Evolutionary conservation across 164 flowering plant species (phyloP), one percentile per base, ranked within the genome.

Genomic region (Piper betle): DNA sequence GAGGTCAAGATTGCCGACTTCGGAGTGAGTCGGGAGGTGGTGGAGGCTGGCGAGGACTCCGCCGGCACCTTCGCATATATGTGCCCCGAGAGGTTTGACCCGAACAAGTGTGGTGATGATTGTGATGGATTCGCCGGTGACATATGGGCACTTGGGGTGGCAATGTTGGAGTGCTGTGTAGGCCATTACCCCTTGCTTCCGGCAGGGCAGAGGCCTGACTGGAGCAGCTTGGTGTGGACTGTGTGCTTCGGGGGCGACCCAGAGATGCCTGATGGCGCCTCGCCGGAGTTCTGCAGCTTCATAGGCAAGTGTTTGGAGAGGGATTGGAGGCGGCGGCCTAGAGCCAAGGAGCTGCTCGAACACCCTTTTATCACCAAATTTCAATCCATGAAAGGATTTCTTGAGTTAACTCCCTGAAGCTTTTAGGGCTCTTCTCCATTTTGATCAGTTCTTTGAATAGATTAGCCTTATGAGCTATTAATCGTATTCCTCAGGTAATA

Each of bases 81-180:
- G 96, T 85, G 96, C 55, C 96, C 92, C 0, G 96, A 88, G 64
- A 66, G 92, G 56, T 84, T 88, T 73, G 87, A 88, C 55, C 88
- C 96, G 15, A 90, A 84, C 7, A 65, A 80, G 0, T 74, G 80
- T 60, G 90, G 90, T 1, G 74, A 69, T 0, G 75, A 72, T 25
- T 86, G 84, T 64, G 63, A 85, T 33, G 96, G 82, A 0, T 87
- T 78, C 54, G 81, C 89, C 3, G 86, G 75, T 0, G 96, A 88
- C 60, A 73, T 88, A 0, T 88, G 96, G 96, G 84, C 92, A 65
- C 63, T 88, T 15, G 96, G 96, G 7, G 64, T 88, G 5, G 86
- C 88, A 0, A 38, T 88, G 13, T 10, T 86, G 77, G 92, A 85
- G 68, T 79, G 86, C 1, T 82, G 72, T 60, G 4, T 86, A 59